Conservation (phyloP, 768 basidiomycete species). For the Leucosporidium scottii region DNA sequence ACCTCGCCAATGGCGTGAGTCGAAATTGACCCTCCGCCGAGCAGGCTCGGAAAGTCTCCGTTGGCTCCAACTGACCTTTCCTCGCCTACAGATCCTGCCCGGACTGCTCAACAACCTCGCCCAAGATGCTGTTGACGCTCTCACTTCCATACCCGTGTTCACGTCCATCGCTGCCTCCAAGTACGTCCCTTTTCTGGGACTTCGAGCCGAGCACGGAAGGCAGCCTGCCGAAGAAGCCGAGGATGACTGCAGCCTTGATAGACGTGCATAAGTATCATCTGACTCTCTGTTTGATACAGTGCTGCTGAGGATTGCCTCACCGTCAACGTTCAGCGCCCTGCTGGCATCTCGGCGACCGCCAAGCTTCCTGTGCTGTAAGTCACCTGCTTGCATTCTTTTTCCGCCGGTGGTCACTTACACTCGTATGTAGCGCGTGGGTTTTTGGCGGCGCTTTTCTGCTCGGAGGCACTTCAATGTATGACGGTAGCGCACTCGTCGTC, state of each 20-base stretch:
- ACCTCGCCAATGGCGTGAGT: background rate
- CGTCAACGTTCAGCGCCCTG: slow-evolving; percentile 47
- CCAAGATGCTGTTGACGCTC: background rate
- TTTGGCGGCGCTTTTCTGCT: slow-evolving; percentile 40
- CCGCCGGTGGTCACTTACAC: too few relatives aligned
- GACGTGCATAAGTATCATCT: too few relatives aligned
- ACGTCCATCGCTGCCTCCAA: background rate
- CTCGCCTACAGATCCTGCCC: background rate
- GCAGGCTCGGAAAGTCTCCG: background rate
- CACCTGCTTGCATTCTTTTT: too few relatives aligned
- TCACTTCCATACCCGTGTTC: slow-evolving; percentile 1
- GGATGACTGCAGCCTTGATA: too few relatives aligned
- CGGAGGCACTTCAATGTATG: background rate
- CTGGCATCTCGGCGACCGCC: slow-evolving; percentile 27
- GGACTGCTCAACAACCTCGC: background rate
- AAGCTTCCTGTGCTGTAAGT: slow-evolving; percentile 41
- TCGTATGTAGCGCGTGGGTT: background rate
- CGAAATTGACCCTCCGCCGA: too few relatives aligned
- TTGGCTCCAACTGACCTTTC: background rate
- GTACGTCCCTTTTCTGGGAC: background rate
- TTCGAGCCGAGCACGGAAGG: background rate
- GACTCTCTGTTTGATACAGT: background rate
- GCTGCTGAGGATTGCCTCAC: slow-evolving; percentile 49
- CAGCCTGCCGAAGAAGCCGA: too few relatives aligned
- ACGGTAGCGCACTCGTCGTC: slow-evolving; percentile 3